Base-by-base conservation (phyloP, 176 grass and related monocot genomes). In the Melocanna baccifera region DNA sequence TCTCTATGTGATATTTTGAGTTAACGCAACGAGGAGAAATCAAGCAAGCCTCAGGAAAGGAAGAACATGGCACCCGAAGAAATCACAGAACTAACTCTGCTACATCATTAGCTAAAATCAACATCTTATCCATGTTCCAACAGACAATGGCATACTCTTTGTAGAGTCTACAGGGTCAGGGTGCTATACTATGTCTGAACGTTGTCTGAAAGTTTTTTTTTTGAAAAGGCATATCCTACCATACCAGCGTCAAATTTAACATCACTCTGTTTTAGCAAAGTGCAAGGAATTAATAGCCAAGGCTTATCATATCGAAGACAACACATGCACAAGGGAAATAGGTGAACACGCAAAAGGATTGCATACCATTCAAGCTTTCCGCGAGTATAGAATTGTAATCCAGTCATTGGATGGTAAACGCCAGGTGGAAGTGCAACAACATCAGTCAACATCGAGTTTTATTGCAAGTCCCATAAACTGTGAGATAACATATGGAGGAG, bases 351-450 rank as follows among this genome's bases (percentile, higher is more conserved):
- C 58, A 89, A 79, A 86, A 43, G 59, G 70, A 78, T 3, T 32
- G 48, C 84, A 74, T 88, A 98, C 93, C 96, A 95, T 79, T 98
- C 91, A 69, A 98, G 89, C 83, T 93, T 98, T 69, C 92, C 96
- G 9, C 93, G 92, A 51, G 89, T 89, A 86, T 92, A 98, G 62
- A 93, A 90, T 71, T 98, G 91, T n/a, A 95, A 62, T 62, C 93
- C 96, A 41, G 85, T 74, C 96, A 98, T 92, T 50, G 96, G 96
- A 88, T 95, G 92, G 80, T 98, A 98, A 50, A 93, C 78, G 89
- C 92, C 96, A 95, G 72, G 34, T 77, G 67, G 7, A 73, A 73
- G 23, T 13, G 20, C 37, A 77, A 61, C 51, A 86, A 48, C 32
- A 78, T 66, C 83, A 83, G 73, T 77, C 22, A 73, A 5, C 5